Evolutionary conservation across 139 green algal species (phyloP).

Genomic region (Chlamydomonas urium): DNA sequence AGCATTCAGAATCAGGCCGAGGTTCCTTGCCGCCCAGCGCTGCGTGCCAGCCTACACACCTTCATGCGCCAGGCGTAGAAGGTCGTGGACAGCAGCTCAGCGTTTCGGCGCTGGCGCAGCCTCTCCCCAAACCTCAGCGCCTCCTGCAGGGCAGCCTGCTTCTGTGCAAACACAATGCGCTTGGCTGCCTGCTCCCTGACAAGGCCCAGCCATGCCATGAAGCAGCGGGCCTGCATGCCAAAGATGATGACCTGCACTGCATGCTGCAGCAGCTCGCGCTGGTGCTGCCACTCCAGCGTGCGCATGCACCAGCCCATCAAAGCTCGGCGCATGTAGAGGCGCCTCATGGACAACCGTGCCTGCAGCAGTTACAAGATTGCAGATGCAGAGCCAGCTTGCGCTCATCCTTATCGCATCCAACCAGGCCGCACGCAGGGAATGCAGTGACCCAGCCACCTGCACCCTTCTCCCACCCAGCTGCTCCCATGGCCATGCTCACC

Average conservation of each 20-base stretch:
- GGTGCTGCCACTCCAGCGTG: not conserved
- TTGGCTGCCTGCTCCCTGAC: constrained; percentile 21
- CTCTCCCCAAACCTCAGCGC: constrained; percentile 41
- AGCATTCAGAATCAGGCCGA: no score
- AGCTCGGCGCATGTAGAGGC: not conserved
- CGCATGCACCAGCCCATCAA: not conserved
- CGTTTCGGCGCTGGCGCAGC: constrained; percentile 25
- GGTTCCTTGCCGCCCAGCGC: no score
- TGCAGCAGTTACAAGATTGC: not conserved
- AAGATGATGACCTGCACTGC: not conserved
- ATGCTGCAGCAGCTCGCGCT: not conserved
- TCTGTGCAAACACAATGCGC: constrained; percentile 36
- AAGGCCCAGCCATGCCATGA: constrained; percentile 4
- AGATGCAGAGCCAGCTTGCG: no score
- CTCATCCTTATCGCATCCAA: no score
- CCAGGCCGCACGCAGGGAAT: no score
- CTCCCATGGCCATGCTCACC: no score
- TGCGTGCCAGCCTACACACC: not conserved
- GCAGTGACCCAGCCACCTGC: no score
- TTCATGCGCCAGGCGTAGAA: constrained; percentile 31
- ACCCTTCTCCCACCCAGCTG: no score
- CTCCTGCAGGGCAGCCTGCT: constrained; percentile 45
- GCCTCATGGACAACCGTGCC: not conserved
- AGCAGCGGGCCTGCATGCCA: not conserved
- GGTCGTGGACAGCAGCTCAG: constrained; percentile 27